Evolutionary conservation across 768 basidiomycete genomes (phyloP).

Genomic region (Tubosaeta brunneosetosa): DNA sequence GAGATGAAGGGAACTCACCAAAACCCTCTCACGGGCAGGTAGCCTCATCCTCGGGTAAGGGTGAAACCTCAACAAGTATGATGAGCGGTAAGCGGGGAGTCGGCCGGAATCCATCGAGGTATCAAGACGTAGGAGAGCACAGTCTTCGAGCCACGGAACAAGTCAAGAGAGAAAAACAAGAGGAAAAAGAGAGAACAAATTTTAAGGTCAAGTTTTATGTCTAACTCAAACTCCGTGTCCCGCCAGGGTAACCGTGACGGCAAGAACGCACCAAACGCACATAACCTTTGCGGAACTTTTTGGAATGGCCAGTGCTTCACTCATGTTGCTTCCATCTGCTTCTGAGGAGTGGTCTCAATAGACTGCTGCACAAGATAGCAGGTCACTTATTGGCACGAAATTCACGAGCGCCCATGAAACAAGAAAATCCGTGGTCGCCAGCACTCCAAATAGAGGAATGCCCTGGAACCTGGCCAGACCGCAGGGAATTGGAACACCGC

Average conservation of each 20-base stretch:
- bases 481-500: conserved; percentile 15
- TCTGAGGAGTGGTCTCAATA: background rate
- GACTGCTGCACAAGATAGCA: background rate
- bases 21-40: conserved; percentile 22
- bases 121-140: background rate
- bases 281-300: conserved; percentile 11
- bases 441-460: background rate
- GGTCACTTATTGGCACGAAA: background rate
- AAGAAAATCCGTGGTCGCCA: conserved; percentile 5
- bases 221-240: conserved; percentile 18
- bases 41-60: conserved; percentile 3
- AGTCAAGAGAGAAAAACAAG: conserved; percentile 3
- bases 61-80: conserved; percentile 21
- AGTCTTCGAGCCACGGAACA: background rate
- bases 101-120: conserved; percentile 13
- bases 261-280: conserved; percentile 26
- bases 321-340: conserved; percentile 3
- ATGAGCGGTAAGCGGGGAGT: conserved; percentile 26
- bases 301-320: conserved; percentile 10
- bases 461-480: background rate
- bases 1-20: conserved; percentile 14
- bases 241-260: conserved; percentile 28
- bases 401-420: conserved; percentile 3
- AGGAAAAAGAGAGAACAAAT: background rate
- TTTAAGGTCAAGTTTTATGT: conserved; percentile 4